phyloP scores from a whole-genome alignment of 2,329 filamentous ascomycete genomes.

The Neofusicoccum parvum region DNA sequence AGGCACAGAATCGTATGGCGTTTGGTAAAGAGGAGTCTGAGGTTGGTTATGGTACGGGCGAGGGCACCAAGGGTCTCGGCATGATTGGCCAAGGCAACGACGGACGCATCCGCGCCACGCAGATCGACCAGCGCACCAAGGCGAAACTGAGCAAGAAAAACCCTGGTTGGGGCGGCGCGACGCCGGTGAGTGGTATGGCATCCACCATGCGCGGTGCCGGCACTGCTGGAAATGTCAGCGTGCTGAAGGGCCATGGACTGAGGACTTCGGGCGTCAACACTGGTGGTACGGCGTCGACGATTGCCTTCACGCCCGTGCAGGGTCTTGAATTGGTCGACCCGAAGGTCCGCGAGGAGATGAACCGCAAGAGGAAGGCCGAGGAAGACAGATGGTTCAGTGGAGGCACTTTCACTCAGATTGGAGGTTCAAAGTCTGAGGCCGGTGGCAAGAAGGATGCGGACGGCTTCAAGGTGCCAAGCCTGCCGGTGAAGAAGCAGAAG shows the following conservation, averaged over 20 bases:
- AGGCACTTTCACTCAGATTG: conserved; percentile 92
- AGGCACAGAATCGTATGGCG: conserved; percentile 92
- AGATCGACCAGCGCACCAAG: conserved; percentile 89
- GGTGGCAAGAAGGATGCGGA: conserved; percentile 52
- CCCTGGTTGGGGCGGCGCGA: conserved; percentile 81
- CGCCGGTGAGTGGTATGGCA: conserved; percentile 61
- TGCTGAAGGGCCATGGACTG: conserved; percentile 78
- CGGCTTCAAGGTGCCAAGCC: conserved; percentile 79
- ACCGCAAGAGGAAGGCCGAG: conserved; percentile 87
- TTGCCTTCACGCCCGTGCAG: conserved; percentile 93
- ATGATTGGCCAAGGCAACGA: conserved; percentile 92
- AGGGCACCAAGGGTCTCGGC: conserved; percentile 82
- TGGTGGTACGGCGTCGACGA: conserved; percentile 77
- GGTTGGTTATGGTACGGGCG: conserved; percentile 84
- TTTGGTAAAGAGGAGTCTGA: conserved; percentile 97
- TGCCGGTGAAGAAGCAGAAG: conserved; percentile 72
- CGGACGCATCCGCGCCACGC: conserved; percentile 82
- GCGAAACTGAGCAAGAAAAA: conserved; percentile 95
- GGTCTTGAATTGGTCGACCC: conserved; percentile 94
- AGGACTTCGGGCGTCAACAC: conserved; percentile 80
- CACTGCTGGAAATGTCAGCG: conserved; percentile 61
- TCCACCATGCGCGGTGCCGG: conserved; percentile 72
- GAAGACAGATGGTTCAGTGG: conserved; percentile 97
- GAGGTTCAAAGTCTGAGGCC: conserved; percentile 35
- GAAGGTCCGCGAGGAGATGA: conserved; percentile 84